Conservation (phyloP, 2,329 filamentous ascomycete species). For the Didymella arachidicola region DNA sequence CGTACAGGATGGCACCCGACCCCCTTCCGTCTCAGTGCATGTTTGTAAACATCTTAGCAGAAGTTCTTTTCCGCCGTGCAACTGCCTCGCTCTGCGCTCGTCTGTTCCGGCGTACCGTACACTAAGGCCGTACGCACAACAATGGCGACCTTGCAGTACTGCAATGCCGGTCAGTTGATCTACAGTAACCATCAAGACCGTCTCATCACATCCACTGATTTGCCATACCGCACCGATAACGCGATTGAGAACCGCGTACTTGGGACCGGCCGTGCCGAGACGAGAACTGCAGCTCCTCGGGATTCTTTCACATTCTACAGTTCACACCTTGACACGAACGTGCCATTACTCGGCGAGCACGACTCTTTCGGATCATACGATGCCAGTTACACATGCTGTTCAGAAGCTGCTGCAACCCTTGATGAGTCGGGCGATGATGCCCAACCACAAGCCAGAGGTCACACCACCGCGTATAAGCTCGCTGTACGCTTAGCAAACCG, state of each 20-base stretch:
- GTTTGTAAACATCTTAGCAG: not conserved
- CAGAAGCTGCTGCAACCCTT: conserved; percentile 10
- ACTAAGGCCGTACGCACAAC: not conserved
- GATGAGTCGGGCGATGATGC: conserved; percentile 11
- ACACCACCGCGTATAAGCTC: conserved; percentile 36
- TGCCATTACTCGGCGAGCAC: conserved; percentile 11
- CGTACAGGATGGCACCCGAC: not conserved
- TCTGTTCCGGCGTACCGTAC: not conserved
- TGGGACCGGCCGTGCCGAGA: conserved; percentile 16
- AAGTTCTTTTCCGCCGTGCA: not conserved
- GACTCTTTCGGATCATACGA: conserved; percentile 13
- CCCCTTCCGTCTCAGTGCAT: not conserved
- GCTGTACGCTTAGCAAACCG: conserved; percentile 39
- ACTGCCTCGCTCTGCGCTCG: not conserved
- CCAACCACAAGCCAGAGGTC: conserved; percentile 29
- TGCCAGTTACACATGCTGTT: conserved; percentile 27
- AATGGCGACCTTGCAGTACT: conserved; percentile 10
- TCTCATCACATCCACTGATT: conserved; percentile 14
- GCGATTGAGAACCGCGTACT: conserved; percentile 19
- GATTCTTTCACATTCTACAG: conserved; percentile 36
- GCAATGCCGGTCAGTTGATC: conserved; percentile 19
- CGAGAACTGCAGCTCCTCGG: conserved; percentile 16
- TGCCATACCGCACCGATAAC: conserved; percentile 21
- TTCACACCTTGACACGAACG: conserved; percentile 24
- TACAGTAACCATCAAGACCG: conserved; percentile 22